Base-by-base conservation (phyloP, 225 moss, liverwort and hornwort species). In the Pseudoscleropodium purum region DNA sequence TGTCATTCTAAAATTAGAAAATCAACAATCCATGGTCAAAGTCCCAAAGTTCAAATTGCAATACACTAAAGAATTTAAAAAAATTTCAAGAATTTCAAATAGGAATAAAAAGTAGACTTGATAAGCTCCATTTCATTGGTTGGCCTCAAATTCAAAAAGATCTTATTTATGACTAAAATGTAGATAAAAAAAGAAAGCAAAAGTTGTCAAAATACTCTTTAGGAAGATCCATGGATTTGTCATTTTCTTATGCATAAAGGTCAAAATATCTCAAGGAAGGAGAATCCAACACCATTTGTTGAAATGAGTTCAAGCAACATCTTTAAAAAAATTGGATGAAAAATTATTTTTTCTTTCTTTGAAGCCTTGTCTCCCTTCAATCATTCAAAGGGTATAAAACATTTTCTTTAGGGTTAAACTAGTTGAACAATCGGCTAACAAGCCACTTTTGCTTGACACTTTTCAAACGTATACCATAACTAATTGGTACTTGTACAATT, bases 361-460 rank as follows among this genome's bases (percentile, higher is more conserved):
- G 7, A 59, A 3, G 7, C 39, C 18, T 57, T 16, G 52, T 52
- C 52, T 57, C n/a, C 4, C 0, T 29, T 0, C n/a, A 29, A 79
- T 18, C 18, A 18, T n/a, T 27, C 7, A 18, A 18, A 27, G 11
- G 57, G 39, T 1, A 18, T 12, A 80, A 59, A 27, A 29, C 5
- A 2, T n/a, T 9, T 4, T 59, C 18, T 59, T 0, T 26, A 1
- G 2, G n/a, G 0, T 79, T 27, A 25, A 85, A 9, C 9, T 45
- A 45, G 47, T 25, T 45, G 37, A n/a, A 76, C 3, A 60, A 1
- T 67, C 33, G 36, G 16, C 18, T 11, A 34, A 59, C 59, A 81
- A 29, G n/a, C 49, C 81, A 47, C 29, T 72, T 39, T 52, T 68
- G 23, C 7, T 65, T 27, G 23, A 8, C 33, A 79, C 19, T 75